These are phyloP conservation scores for Phaffia rhodozyma DNA, from an alignment of 1,284 basidiomycete genomes.

Conservation along the genomic window DNA sequence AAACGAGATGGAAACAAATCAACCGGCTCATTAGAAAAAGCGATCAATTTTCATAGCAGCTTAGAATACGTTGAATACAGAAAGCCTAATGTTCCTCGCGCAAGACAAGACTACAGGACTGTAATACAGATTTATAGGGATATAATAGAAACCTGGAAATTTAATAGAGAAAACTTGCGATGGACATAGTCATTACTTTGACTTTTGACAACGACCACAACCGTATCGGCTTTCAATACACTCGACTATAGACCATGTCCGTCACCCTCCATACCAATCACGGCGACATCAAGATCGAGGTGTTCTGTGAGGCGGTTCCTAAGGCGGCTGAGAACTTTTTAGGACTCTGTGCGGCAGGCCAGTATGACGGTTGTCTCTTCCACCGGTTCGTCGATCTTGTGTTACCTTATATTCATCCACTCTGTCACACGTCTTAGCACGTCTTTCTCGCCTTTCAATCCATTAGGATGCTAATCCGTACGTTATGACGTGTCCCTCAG, in stretches of 20 bases:
- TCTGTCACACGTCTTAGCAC: background rate
- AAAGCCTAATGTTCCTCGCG: too few species aligned
- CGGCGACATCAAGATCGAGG: slow-evolving; percentile 94
- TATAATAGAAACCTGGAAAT: too few species aligned
- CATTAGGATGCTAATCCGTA: background rate
- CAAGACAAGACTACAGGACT: too few species aligned
- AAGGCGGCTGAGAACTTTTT: slow-evolving; percentile 96
- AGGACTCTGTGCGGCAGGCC: slow-evolving; percentile 77
- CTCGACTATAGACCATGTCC: slow-evolving; percentile 45
- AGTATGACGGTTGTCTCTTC: slow-evolving; percentile 77
- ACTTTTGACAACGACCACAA: too few species aligned
- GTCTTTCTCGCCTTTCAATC: slow-evolving; percentile 7
- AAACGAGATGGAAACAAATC: too few species aligned
- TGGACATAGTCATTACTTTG: too few species aligned
- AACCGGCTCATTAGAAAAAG: too few species aligned
- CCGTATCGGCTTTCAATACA: too few species aligned
- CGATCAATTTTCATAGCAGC: too few species aligned
- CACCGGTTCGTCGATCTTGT: slow-evolving; percentile 42
- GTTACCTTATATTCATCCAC: background rate
- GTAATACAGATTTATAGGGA: too few species aligned
- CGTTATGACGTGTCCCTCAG: slow-evolving; percentile 30
- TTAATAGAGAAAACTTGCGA: too few species aligned
- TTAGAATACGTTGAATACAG: too few species aligned
- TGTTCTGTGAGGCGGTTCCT: slow-evolving; percentile 93
- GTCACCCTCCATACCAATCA: slow-evolving; percentile 88